Conservation (phyloP, 352 stramenopile species). For the Pythium monospermum region DNA sequence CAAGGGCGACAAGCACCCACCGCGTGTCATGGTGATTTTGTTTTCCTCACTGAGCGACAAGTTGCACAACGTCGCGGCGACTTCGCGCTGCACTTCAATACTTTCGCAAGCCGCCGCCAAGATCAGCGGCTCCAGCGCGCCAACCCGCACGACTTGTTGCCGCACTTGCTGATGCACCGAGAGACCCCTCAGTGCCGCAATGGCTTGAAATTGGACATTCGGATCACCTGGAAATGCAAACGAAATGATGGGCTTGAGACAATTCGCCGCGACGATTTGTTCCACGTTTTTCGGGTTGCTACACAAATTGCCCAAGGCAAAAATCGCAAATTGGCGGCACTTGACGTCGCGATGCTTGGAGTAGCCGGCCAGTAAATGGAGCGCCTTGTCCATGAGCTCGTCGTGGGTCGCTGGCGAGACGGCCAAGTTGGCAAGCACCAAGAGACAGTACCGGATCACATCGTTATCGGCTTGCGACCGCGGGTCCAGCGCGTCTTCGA, state of each 20-base stretch:
- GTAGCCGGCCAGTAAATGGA: slow-evolving; percentile 90
- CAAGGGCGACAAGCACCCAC: slow-evolving; percentile 90
- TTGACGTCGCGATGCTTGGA: slow-evolving; percentile 94
- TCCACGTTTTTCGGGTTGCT: slow-evolving; percentile 90
- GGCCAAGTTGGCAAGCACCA: slow-evolving; percentile 93
- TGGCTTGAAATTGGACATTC: slow-evolving; percentile 97
- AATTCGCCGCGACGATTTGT: slow-evolving; percentile 81
- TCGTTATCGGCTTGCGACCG: slow-evolving; percentile 92
- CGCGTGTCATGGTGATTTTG: slow-evolving; percentile 94
- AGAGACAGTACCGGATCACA: slow-evolving; percentile 92
- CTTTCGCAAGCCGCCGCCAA: slow-evolving; percentile 86
- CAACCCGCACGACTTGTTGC: slow-evolving; percentile 88
- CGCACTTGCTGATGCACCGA: slow-evolving; percentile 89
- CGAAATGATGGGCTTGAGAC: slow-evolving; percentile 91
- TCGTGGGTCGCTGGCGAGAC: slow-evolving; percentile 82
- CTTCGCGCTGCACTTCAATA: slow-evolving; percentile 94
- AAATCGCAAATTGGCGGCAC: slow-evolving; percentile 95
- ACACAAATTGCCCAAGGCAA: slow-evolving; percentile 94
- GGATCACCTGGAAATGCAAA: slow-evolving; percentile 91
- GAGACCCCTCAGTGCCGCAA: slow-evolving; percentile 90
- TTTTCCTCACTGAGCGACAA: slow-evolving; percentile 95
- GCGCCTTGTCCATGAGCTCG: slow-evolving; percentile 66
- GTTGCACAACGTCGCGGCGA: slow-evolving; percentile 93
- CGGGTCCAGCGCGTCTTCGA: slow-evolving; percentile 88
- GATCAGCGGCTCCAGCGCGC: slow-evolving; percentile 93